These are phyloP conservation scores for Xylaria cubensis DNA, from an alignment of 495 filamentous ascomycete genomes.

Conservation along the genomic window DNA sequence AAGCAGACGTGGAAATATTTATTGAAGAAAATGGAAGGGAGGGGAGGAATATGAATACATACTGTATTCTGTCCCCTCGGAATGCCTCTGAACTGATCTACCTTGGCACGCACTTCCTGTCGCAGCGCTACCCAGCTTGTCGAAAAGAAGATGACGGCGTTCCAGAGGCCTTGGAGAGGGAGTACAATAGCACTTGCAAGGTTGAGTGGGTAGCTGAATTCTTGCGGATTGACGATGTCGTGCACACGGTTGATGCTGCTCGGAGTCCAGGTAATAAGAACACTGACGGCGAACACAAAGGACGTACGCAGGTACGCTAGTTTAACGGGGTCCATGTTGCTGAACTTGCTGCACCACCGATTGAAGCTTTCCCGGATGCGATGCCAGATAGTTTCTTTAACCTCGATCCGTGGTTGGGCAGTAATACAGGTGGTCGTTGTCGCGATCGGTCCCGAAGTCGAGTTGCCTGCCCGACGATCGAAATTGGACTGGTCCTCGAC, in stretches of 20 bases:
- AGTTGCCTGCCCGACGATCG: slow-evolving; percentile 24
- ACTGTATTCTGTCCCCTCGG: slow-evolving; percentile 42
- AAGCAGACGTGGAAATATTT: no score
- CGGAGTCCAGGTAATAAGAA: slow-evolving; percentile 85
- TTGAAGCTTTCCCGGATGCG: slow-evolving; percentile 22
- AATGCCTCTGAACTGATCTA: slow-evolving; percentile 31
- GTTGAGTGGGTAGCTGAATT: slow-evolving; percentile 70
- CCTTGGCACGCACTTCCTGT: slow-evolving; percentile 38
- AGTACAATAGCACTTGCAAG: slow-evolving; percentile 74
- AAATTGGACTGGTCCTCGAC: slow-evolving; percentile 28
- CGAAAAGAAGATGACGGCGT: slow-evolving; percentile 76
- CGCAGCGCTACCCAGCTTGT: slow-evolving; percentile 55
- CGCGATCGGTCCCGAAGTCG: slow-evolving; percentile 30
- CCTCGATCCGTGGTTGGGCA: slow-evolving; percentile 31
- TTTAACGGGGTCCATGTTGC: slow-evolving; percentile 64
- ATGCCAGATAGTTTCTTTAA: slow-evolving; percentile 27
- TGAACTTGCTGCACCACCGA: slow-evolving; percentile 41
- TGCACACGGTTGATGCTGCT: slow-evolving; percentile 80
- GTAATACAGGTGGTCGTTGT: slow-evolving; percentile 36
- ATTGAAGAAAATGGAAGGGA: no score
- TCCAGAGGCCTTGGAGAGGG: slow-evolving; percentile 88
- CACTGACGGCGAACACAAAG: slow-evolving; percentile 78
- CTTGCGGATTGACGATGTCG: slow-evolving; percentile 62
- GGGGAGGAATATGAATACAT: not conserved
- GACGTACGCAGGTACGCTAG: slow-evolving; percentile 82